Evolutionary conservation across 345 rosid genomes (phyloP), one percentile per base, ranked within the genome.

Genomic region (Ricinus communis): DNA sequence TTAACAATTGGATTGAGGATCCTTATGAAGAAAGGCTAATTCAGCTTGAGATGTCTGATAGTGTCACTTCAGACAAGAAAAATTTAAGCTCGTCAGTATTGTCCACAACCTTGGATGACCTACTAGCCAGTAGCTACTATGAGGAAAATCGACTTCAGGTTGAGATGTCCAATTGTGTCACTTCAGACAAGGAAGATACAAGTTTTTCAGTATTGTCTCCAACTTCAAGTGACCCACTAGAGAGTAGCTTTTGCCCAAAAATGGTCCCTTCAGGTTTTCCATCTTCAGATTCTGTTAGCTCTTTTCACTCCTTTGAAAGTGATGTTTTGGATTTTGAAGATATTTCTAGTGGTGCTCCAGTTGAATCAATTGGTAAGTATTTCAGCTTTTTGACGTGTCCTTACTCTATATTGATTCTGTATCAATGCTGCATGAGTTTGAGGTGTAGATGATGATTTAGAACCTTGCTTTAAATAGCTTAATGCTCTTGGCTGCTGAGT

Each of bases 291-390:
- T 27, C 85, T 58, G 77, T 36, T 43, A 52, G 19, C 36, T 28
- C 51, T 68, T 54, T 24, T 49, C 9, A 19, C 24, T 40, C 68
- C 59, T 49, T 11, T n/a, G 71, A 53, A 43, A n/a, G 52, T 40
- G 52, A 36, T 50, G n/a, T 30, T 46, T 55, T 15, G 40, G 70
- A 71, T 38, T 5, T 14, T 18, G 72, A 68, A 59, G 21, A 14
- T 58, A 43, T 46, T 65, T 55, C 72, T 59, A 54, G 47, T 27
- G 47, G 47, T 27, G 12, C 55, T 43, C 57, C 70, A 28, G 22
- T 54, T 33, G 58, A 70, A 59, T 67, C 68, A 68, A 21, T 30
- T 4, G 63, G 85, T 74, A 68, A 57, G 81, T 52, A 8, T 70
- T 72, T 25, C 46, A 55, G 40, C 18, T 13, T 33, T 62, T 24